These are phyloP conservation scores for Xylariaceae sp. DNA, from an alignment of 2,329 filamentous ascomycete species.

Conservation along the genomic window DNA sequence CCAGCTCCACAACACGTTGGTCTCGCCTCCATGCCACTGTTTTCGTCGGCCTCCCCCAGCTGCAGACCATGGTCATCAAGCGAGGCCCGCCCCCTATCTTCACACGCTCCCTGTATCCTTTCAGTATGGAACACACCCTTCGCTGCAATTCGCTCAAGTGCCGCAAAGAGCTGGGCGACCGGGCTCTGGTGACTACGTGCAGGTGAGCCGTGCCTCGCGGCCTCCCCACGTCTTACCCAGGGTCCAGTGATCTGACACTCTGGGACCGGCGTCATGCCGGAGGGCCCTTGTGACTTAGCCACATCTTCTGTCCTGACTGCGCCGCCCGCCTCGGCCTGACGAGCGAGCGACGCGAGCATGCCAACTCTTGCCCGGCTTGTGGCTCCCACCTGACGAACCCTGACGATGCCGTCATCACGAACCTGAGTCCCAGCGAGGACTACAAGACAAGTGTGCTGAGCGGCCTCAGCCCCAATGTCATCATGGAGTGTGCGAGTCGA, in stretches of 20 bases:
- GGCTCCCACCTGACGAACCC: conserved; percentile 57
- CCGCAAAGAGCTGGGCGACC: conserved; percentile 57
- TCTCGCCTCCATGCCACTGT: background rate
- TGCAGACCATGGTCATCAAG: background rate
- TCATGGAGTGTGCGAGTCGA: conserved; percentile 80
- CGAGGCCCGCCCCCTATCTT: background rate
- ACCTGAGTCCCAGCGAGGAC: conserved; percentile 74
- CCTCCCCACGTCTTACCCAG: background rate
- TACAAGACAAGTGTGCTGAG: conserved; percentile 84
- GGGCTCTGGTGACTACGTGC: conserved; percentile 83
- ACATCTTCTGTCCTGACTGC: conserved; percentile 78
- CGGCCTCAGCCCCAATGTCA: conserved; percentile 69
- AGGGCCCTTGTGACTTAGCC: conserved; percentile 49
- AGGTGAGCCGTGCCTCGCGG: conserved; percentile 44
- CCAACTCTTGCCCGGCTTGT: conserved; percentile 67
- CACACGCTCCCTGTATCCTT: background rate
- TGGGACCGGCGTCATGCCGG: background rate
- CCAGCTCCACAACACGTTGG: too few relatives aligned
- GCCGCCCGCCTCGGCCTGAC: conserved; percentile 58
- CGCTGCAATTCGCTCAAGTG: conserved; percentile 79
- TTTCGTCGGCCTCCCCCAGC: background rate
- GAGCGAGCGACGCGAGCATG: conserved; percentile 41
- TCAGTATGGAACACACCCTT: conserved; percentile 63
- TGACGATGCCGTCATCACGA: conserved; percentile 66
- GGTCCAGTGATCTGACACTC: background rate